Base-by-base conservation (phyloP, 2,329 filamentous ascomycete species). In the Aspergillus neoniger region DNA sequence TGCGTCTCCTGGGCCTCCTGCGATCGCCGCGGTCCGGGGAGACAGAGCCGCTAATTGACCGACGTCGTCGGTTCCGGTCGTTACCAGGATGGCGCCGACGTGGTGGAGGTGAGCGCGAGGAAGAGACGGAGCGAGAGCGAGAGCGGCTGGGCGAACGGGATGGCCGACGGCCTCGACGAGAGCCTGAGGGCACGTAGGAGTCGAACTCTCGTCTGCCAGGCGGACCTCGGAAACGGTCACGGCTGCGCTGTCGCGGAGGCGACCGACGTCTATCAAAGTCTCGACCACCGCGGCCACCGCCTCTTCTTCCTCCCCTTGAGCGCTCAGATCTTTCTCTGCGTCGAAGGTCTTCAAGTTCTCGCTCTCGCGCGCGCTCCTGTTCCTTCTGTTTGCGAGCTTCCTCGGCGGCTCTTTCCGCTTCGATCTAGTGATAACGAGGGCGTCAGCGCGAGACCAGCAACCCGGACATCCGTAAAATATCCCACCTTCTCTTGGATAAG, bases 401-500 rank as follows among this genome's bases (percentile, higher is more conserved):
- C 72, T 95, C 91, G 28, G 90, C 90, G 47, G 88, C 89, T 74
- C 88, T 90, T 67, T 95, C 92, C 38, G 91, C 90, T 72, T 96
- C 89, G 55, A 92, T 86, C 92, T 93, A 36, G 10, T 23, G 5
- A 36, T 14, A 60, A 17, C 30, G 9, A 61, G 43, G 54, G 32
- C 49, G 1, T 8, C 6, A 50, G 44, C 23, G 2, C 25, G 49
- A 15, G 50, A 60, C 70, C 49, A 71, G 63, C 21, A 55, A 21
- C 12, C 30, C 14, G 14, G 5, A 25, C 10, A n/a, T 3, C 21
- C 7, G 3, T 28, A 17, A 14, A 2, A 5, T 21, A 36, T 28
- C 57, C 19, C 59, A 96, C 94, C 88, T 96, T 96, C 78, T 97
- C 92, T 77, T 97, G 92, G 63, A 95, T 91, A 51, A 99, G 82